These are phyloP conservation scores for Maudiozyma humilis DNA, from an alignment of 1,139 yeast species.

Conservation along the genomic window DNA sequence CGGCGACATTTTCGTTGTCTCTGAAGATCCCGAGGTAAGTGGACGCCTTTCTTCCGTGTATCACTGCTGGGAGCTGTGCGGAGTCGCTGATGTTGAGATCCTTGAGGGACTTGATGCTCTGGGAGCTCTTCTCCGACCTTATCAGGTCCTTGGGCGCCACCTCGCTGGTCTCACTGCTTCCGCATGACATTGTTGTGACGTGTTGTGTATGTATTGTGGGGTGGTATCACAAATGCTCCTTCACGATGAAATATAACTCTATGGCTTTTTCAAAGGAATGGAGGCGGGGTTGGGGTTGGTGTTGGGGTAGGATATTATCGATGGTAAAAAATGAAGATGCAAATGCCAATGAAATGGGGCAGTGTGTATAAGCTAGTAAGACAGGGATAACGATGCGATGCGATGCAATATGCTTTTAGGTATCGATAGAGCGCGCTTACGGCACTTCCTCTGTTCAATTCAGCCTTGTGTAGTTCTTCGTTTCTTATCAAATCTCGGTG, in stretches of 20 bases:
- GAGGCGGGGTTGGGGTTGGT: not conserved
- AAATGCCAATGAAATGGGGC: not conserved
- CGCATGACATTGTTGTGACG: no score
- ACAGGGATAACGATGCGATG: no score
- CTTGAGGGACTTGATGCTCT: conserved; percentile 10
- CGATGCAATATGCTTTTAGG: no score
- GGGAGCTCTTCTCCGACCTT: not conserved
- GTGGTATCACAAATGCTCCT: no score
- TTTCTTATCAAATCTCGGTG: not conserved
- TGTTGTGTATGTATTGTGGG: no score
- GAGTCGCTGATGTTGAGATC: conserved; percentile 23
- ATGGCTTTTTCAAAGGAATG: no score
- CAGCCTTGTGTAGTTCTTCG: not conserved
- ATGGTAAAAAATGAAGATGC: not conserved
- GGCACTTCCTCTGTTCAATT: no score
- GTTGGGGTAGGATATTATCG: not conserved
- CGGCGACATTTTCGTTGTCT: conserved; percentile 18
- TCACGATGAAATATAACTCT: no score
- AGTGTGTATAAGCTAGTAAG: no score
- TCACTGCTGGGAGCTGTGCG: conserved; percentile 15
- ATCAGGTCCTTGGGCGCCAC: not conserved
- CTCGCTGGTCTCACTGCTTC: no score
- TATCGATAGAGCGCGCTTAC: no score
- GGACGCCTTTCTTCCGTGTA: conserved; percentile 32
- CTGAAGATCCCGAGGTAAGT: conserved; percentile 30